phyloP scores from a whole-genome alignment of 805 yeast species.

The Wickerhamiella hasegawae region DNA sequence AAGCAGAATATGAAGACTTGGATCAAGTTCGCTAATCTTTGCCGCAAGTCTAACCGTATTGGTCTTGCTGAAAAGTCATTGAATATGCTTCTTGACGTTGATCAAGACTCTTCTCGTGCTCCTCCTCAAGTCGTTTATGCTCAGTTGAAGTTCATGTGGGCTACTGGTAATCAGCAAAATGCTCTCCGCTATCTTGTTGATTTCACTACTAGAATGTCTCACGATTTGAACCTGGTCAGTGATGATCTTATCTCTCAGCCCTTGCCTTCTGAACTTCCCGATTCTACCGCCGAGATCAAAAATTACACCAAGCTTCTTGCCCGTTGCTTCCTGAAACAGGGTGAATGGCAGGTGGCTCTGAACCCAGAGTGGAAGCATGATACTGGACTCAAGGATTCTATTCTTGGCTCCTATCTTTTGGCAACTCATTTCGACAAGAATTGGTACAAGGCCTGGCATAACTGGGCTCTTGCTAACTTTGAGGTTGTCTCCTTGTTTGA shows the following conservation, averaged over 20 bases:
- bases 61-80: conserved; percentile 87
- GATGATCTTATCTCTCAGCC: conserved; percentile 80
- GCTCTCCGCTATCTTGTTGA: conserved; percentile 77
- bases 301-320: conserved; percentile 77
- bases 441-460: conserved; percentile 99
- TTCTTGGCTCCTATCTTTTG: conserved; percentile 76
- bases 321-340: conserved; percentile 89
- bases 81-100: conserved; percentile 35
- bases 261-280: conserved; percentile 54
- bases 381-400: conserved; percentile 50
- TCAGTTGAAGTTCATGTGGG: conserved; percentile 93
- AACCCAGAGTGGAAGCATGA: conserved; percentile 67
- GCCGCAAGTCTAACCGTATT: conserved; percentile 84
- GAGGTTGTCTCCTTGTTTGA: conserved; percentile 65
- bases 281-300: conserved; percentile 52
- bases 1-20: conserved; percentile 95
- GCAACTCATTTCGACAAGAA: conserved; percentile 87
- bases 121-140: conserved; percentile 97
- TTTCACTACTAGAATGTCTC: conserved; percentile 81
- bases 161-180: conserved; percentile 73
- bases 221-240: conserved; percentile 73
- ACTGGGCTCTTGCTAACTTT: conserved; percentile 97
- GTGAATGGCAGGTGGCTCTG: conserved; percentile 91
- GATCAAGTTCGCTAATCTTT: conserved; percentile 93
- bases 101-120: conserved; percentile 42